Conservation (phyloP, 768 basidiomycete species). For the Boletus rubropictus region DNA sequence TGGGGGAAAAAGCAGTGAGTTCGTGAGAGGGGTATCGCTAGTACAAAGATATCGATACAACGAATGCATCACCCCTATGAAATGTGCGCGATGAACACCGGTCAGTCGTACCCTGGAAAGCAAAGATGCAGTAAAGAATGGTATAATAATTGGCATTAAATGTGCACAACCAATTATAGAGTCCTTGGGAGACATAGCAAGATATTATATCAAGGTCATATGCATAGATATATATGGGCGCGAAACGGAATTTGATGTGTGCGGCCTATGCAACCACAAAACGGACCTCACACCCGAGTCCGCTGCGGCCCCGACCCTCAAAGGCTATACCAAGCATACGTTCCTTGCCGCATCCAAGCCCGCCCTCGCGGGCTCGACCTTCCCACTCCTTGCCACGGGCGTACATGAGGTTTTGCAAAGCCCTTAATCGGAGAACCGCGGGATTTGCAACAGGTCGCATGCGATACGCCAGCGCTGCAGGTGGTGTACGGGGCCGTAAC, state of each 20-base stretch:
- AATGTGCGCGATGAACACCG: constrained; percentile 3
- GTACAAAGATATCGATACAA: constrained; percentile 26
- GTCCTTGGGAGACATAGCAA: constrained; percentile 11
- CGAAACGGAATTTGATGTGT: not conserved
- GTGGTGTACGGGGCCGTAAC: constrained; percentile 36
- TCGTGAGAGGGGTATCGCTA: constrained; percentile 18
- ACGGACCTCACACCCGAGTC: constrained; percentile 39
- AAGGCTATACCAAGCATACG: constrained; percentile 53
- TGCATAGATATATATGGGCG: constrained; percentile 1
- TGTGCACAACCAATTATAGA: constrained; percentile 29
- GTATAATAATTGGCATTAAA: constrained; percentile 30
- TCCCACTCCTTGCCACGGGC: constrained; percentile 43
- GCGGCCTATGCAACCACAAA: constrained; percentile 26
- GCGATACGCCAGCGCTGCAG: constrained; percentile 35
- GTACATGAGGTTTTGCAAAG: constrained; percentile 52
- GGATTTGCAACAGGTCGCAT: constrained; percentile 59
- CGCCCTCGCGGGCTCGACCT: constrained; percentile 43
- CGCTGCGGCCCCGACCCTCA: constrained; percentile 55
- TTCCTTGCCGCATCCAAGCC: constrained; percentile 52
- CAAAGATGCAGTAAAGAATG: not conserved
- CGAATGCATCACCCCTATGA: constrained; percentile 6
- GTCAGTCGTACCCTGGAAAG: constrained; percentile 3
- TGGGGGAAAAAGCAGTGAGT: not conserved
- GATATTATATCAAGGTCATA: constrained; percentile 6
- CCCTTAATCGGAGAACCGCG: constrained; percentile 50